Conservation (phyloP, 257 asterid species). For the Solanum dulcamara region DNA sequence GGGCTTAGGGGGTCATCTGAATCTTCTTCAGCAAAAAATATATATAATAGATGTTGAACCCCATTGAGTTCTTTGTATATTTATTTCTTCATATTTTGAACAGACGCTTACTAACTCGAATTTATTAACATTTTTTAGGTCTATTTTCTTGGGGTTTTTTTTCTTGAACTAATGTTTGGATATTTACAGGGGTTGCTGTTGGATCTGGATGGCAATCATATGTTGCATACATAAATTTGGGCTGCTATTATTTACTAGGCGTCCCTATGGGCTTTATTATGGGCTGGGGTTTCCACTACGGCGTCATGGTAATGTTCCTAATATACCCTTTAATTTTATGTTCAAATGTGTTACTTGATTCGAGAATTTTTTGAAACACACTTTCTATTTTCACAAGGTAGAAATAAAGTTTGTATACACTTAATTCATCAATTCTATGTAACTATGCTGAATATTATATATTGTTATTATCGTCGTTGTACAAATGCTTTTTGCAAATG, state of each 20-base stretch:
- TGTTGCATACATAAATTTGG: conserved; percentile 41
- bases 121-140: background rate
- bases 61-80: too few relatives aligned
- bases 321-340: background rate
- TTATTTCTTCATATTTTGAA: too few relatives aligned
- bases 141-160: background rate
- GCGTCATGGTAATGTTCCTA: conserved; percentile 37
- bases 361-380: background rate
- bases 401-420: fast-evolving
- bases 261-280: conserved; percentile 35
- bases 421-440: fast-evolving
- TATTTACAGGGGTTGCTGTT: conserved; percentile 37
- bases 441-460: background rate
- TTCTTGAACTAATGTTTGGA: background rate
- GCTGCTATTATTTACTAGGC: conserved; percentile 37
- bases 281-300: conserved; percentile 29
- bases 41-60: too few relatives aligned
- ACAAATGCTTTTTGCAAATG: background rate
- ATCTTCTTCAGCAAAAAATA: too few relatives aligned
- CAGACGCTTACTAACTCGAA: too few relatives aligned
- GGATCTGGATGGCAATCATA: conserved; percentile 56
- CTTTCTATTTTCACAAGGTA: background rate
- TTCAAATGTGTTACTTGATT: background rate
- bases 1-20: too few relatives aligned
- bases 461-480: background rate